These are phyloP conservation scores for Diophrys appendiculata DNA, from an alignment of 73 alveolate genomes.

Conservation along the genomic window DNA sequence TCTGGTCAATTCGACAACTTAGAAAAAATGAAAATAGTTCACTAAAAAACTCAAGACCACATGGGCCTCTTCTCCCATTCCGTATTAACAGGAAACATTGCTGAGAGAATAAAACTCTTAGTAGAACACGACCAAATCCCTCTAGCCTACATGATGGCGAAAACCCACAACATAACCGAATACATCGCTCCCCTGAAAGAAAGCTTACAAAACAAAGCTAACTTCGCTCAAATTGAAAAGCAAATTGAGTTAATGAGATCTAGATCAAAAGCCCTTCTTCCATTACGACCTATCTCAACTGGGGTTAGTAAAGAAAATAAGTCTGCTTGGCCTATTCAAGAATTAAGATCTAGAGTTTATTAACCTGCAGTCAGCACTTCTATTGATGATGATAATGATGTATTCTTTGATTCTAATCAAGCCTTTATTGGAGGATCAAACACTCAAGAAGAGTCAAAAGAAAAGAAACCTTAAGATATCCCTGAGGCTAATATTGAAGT, in stretches of 20 bases:
- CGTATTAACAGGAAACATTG: slow-evolving; percentile 70
- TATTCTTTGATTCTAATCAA: neutral
- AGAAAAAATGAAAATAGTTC: slow-evolving; percentile 74
- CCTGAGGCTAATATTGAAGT: neutral
- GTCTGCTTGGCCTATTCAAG: slow-evolving; percentile 3
- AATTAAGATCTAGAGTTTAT: neutral
- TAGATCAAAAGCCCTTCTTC: slow-evolving; percentile 35
- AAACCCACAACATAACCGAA: slow-evolving; percentile 65
- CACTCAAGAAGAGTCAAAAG: neutral
- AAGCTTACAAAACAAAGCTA: slow-evolving; percentile 19
- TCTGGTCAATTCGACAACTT: slow-evolving; percentile 78
- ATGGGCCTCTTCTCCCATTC: slow-evolving; percentile 72
- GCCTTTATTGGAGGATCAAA: neutral
- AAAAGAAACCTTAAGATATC: neutral
- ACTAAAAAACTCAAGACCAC: slow-evolving; percentile 65
- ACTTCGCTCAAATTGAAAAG: slow-evolving; percentile 17
- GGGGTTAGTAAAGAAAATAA: neutral
- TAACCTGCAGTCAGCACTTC: neutral
- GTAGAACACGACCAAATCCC: slow-evolving; percentile 84
- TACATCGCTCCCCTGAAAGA: slow-evolving; percentile 50
- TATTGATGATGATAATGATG: neutral
- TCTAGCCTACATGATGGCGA: slow-evolving; percentile 77
- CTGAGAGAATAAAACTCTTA: slow-evolving; percentile 74
- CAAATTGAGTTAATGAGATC: neutral
- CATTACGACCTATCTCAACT: slow-evolving; percentile 26